Evolutionary conservation across 164 flowering plant genomes (phyloP).

Genomic region (Liriodendron chinense): DNA sequence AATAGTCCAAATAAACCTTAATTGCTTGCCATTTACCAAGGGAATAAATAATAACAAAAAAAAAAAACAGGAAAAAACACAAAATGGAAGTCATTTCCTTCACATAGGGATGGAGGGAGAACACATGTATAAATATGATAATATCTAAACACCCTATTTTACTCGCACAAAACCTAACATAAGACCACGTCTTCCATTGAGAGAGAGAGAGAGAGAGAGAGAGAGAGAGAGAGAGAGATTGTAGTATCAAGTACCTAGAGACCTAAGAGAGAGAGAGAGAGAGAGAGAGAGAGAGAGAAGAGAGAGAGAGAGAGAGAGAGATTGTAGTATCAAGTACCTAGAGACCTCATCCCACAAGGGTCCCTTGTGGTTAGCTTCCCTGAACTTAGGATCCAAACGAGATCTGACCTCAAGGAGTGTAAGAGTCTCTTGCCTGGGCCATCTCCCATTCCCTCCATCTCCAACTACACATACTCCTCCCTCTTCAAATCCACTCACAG

Average conservation of each 20-base stretch:
- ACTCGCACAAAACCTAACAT: too few species aligned
- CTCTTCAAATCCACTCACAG: slow-evolving; percentile 30
- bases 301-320: slow-evolving; percentile 1
- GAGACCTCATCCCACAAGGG: slow-evolving; percentile 98
- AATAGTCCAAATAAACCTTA: not conserved
- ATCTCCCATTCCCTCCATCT: slow-evolving; percentile 62
- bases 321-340: slow-evolving; percentile 38
- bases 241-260: slow-evolving; percentile 52
- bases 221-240: not conserved
- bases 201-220: not conserved
- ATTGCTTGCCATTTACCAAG: not conserved
- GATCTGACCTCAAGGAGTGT: slow-evolving; percentile 92
- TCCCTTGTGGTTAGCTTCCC: slow-evolving; percentile 95
- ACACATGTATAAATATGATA: not conserved
- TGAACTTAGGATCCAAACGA: slow-evolving; percentile 77
- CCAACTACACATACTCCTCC: slow-evolving; percentile 25
- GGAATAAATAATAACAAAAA: too few species aligned
- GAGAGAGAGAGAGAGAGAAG: not conserved
- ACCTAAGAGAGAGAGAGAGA: slow-evolving; percentile 36
- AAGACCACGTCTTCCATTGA: not conserved
- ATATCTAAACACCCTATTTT: too few species aligned
- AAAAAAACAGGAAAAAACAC: not conserved
- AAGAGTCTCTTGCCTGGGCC: slow-evolving; percentile 97
- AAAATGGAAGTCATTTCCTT: not conserved
- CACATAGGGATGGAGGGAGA: not conserved